These are phyloP conservation scores for Globisporangium perplexum DNA, from an alignment of 352 stramenopile species.

Conservation along the genomic window DNA sequence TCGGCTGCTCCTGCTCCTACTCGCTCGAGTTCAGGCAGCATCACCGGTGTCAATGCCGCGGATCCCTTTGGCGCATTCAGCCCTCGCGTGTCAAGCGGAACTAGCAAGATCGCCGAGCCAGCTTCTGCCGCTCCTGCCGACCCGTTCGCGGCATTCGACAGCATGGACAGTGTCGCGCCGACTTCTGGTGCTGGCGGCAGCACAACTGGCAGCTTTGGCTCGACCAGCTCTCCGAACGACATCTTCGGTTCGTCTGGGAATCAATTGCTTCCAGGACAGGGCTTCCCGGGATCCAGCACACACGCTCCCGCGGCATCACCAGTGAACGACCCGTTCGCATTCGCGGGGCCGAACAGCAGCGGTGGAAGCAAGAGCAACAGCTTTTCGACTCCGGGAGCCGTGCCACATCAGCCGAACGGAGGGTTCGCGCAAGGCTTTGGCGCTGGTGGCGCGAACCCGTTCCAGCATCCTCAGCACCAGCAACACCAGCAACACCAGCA, in stretches of 20 bases:
- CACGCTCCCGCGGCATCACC: background rate
- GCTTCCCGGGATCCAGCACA: constrained; percentile 3
- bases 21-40: constrained; percentile 19
- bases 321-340: constrained; percentile 43
- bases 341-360: constrained; percentile 20
- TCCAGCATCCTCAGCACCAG: constrained; percentile 13
- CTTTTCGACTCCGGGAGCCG: constrained; percentile 5
- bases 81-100: constrained; percentile 13
- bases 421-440: constrained; percentile 5
- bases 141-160: constrained; percentile 66
- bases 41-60: background rate
- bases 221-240: background rate
- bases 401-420: constrained; percentile 1
- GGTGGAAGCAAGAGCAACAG: constrained; percentile 12
- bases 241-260: constrained; percentile 9
- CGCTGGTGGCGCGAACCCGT: constrained; percentile 5
- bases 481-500: constrained; percentile 1
- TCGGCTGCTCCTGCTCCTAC: constrained; percentile 14
- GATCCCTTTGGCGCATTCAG: constrained; percentile 23
- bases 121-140: constrained; percentile 20
- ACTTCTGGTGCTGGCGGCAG: constrained; percentile 2
- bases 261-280: constrained; percentile 2
- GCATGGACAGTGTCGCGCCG: constrained; percentile 20
- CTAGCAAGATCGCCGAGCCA: constrained; percentile 7
- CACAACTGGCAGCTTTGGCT: constrained; percentile 15